These are phyloP conservation scores for Geotrichum bryndzae DNA, from an alignment of 1,139 yeast genomes.

Conservation along the genomic window DNA sequence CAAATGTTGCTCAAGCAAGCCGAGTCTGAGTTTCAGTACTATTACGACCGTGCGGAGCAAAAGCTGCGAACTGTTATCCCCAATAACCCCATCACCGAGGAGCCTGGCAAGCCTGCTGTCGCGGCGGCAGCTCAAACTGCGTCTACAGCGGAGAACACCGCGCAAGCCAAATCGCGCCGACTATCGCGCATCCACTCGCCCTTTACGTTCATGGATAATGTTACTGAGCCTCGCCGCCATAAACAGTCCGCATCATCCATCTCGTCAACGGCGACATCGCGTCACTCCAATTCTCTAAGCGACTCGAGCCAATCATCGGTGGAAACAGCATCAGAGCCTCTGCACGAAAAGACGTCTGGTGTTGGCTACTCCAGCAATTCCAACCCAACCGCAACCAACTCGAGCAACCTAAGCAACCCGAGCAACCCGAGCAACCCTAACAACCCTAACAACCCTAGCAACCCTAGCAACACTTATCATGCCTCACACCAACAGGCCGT, in stretches of 20 bases:
- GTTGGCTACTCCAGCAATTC: background rate
- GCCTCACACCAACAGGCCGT: background rate
- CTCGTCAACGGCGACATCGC: conserved; percentile 9
- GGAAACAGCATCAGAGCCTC: background rate
- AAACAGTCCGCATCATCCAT: conserved; percentile 10
- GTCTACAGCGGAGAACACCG: background rate
- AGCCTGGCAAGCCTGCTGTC: background rate
- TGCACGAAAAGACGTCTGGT: background rate
- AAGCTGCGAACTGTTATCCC: conserved; percentile 21
- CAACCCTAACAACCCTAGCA: background rate
- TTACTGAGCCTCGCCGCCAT: conserved; percentile 1
- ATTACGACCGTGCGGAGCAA: conserved; percentile 20
- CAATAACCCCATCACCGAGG: background rate
- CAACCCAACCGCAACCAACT: too few relatives aligned
- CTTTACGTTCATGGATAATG: conserved; percentile 8
- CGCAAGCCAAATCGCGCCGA: background rate
- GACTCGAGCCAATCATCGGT: conserved; percentile 15
- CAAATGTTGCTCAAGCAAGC: conserved; percentile 30
- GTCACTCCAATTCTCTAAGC: conserved; percentile 17
- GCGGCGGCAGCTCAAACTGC: background rate
- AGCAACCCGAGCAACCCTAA: background rate
- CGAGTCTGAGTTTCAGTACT: conserved; percentile 26
- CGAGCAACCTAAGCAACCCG: too few relatives aligned
- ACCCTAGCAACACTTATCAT: background rate
- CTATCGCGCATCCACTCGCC: conserved; percentile 12